A percentile compares a stretch with the other conserved stretches of the same genome.
Conservation (phyloP, 192 early-diverging fungal species). For the Gaertneriomyces sp. region DNA sequence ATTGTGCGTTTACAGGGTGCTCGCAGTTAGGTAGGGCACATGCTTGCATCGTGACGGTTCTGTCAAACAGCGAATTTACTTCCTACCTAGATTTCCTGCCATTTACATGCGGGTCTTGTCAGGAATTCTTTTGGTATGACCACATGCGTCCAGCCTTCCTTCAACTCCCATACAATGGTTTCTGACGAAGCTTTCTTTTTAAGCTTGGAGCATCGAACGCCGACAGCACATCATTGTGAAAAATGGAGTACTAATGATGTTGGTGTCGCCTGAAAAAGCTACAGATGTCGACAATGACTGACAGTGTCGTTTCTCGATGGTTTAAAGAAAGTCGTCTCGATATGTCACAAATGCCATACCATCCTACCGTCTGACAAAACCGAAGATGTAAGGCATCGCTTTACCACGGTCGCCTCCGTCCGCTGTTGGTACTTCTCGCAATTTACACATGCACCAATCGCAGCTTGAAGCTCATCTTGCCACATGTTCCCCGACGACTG, state of each 20-base stretch:
- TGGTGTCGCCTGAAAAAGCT: background rate
- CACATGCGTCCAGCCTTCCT: background rate
- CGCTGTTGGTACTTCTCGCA: background rate
- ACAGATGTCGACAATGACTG: background rate
- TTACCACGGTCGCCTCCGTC: background rate
- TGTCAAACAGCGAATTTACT: too few relatives aligned
- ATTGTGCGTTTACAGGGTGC: too few relatives aligned
- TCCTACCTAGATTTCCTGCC: conserved; percentile 16
- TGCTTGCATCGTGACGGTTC: too few relatives aligned
- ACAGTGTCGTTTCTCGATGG: background rate
- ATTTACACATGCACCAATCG: background rate
- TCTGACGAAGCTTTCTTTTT: background rate
- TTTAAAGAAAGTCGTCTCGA: background rate
- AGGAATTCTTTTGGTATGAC: conserved; percentile 5
- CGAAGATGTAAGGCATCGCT: conserved; percentile 1
- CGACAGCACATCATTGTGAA: conserved; percentile 4
- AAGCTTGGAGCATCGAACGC: conserved; percentile 6
- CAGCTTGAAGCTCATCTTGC: background rate
- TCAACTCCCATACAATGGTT: background rate
- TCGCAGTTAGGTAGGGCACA: too few relatives aligned
- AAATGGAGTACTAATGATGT: conserved; percentile 9
- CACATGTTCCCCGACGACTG: background rate
- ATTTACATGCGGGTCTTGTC: conserved; percentile 4
- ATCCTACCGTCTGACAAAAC: background rate
- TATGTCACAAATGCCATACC: conserved; percentile 2